A percentile compares a stretch with the other conserved stretches of the same genome.
These are phyloP conservation scores for Leishmania lainsoni DNA, from an alignment of 208 protist species.

Conservation along the genomic window DNA sequence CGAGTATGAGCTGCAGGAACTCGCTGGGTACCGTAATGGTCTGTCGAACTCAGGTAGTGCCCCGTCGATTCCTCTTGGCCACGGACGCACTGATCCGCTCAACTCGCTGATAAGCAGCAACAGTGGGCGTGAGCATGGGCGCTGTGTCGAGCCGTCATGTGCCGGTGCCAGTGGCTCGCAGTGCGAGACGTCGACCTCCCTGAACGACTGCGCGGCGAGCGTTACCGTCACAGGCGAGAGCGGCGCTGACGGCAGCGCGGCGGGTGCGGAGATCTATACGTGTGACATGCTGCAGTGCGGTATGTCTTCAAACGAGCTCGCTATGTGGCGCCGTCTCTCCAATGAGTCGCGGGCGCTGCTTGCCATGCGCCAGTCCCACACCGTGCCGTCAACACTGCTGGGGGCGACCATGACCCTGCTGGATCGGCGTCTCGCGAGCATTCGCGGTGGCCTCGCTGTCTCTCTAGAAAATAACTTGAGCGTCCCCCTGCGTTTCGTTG, in stretches of 20 bases:
- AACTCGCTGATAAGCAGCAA: not conserved
- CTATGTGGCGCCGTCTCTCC: constrained; percentile 55
- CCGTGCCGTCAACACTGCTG: constrained; percentile 48
- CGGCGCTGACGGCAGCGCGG: not conserved
- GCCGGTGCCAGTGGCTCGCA: not conserved
- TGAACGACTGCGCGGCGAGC: not conserved
- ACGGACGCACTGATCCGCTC: not conserved
- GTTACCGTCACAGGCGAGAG: constrained; percentile 4
- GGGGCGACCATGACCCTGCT: constrained; percentile 59
- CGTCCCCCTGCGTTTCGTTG: constrained; percentile 48
- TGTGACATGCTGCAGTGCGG: constrained; percentile 30
- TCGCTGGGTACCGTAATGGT: not conserved
- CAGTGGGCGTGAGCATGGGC: not conserved
- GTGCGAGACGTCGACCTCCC: not conserved
- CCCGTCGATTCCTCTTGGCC: constrained; percentile 7
- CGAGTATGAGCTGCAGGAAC: constrained; percentile 57
- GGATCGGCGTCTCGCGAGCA: constrained; percentile 34
- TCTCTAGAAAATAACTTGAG: constrained; percentile 68
- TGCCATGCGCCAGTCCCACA: constrained; percentile 53
- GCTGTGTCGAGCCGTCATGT: not conserved
- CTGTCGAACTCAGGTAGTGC: constrained; percentile 7
- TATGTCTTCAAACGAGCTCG: constrained; percentile 46
- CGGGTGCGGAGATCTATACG: not conserved
- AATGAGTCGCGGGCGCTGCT: constrained; percentile 63
- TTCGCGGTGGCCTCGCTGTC: constrained; percentile 47